phyloP scores from a whole-genome alignment of 73 alveolate species.

The Stentor coeruleus region DNA sequence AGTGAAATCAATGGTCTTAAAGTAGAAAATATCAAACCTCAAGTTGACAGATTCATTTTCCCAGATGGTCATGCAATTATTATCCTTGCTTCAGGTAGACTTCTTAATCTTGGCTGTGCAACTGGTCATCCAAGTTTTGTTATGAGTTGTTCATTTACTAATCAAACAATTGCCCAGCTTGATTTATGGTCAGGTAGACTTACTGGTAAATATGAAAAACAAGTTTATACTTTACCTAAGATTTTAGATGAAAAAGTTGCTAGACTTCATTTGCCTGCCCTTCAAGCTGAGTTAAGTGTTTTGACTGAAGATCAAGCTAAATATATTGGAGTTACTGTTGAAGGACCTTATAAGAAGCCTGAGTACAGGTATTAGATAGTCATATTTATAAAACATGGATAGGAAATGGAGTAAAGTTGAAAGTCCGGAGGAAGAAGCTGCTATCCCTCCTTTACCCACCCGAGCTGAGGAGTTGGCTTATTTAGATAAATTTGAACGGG shows the following conservation, averaged over 20 bases:
- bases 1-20: conserved; percentile 72
- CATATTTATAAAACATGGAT: conserved; percentile 7
- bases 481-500: not conserved
- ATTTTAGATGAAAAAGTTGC: conserved; percentile 88
- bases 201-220: conserved; percentile 78
- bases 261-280: conserved; percentile 74
- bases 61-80: conserved; percentile 95
- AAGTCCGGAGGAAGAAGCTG: not conserved
- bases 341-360: conserved; percentile 88
- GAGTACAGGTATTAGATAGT: conserved; percentile 72
- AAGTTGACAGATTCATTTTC: conserved; percentile 85
- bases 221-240: conserved; percentile 90
- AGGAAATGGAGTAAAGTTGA: not conserved
- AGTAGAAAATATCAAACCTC: conserved; percentile 80
- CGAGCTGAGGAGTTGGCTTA: conserved; percentile 13
- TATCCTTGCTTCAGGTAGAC: conserved; percentile 92
- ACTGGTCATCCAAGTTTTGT: conserved; percentile 98
- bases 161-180: conserved; percentile 83
- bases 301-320: conserved; percentile 86
- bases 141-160: conserved; percentile 92
- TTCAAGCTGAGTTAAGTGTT: conserved; percentile 85
- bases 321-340: conserved; percentile 73
- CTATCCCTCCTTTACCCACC: conserved; percentile 10
- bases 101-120: conserved; percentile 95
- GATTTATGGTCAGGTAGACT: conserved; percentile 85